Base-by-base conservation (phyloP, 164 flowering plant species). In the Chimonanthus salicifolius region DNA sequence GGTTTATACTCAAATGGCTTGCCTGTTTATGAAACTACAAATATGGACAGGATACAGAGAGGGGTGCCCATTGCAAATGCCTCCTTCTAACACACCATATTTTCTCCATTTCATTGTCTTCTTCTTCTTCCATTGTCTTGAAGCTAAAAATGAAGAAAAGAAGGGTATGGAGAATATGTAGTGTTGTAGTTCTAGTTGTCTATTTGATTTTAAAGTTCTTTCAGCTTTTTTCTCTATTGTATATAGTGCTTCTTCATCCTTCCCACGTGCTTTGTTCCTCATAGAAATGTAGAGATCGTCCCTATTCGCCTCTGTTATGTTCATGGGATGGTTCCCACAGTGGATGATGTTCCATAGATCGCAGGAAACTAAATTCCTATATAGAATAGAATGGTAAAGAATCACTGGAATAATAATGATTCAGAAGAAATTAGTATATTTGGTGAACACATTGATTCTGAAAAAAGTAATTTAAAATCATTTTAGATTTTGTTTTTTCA, bases 11-110 rank as follows among this genome's bases (percentile, higher is more conserved):
- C 89, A 33, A 88, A 81, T 79, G 94, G 86, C 0, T 67, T 94
- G 75, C 97, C 98, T 60, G 97, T 94, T 68, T 90, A 89, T 80
- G 94, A 90, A 75, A 88, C 94, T 6, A 92, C 97, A 8, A 78
- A 82, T 64, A 80, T 94, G 81, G 91, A 89, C 21, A 82, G 72
- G 71, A 88, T 90, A 82, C 88, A 86, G 82, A 86, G 87, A 67
- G 71, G 70, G 15, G 64, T 63, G n/a, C 69, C 64, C 16, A 66
- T 51, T 67, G 75, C 46, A 4, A 66, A 46, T 67, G 60, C 50
- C 54, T 51, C 44, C 50, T 43, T 48, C 68, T 66, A 49, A 43
- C n/a, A 15, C 68, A 50, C 50, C 3, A 45, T n/a, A 54, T 68
- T 68, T 2, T 65, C 68, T 65, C 47, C 21, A 7, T 8, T 11